Percentiles rank a stretch among this genome's conserved stretches.
Conservation (phyloP, 129 eudicot genomes). For the Chrysanthemum seticuspe region DNA sequence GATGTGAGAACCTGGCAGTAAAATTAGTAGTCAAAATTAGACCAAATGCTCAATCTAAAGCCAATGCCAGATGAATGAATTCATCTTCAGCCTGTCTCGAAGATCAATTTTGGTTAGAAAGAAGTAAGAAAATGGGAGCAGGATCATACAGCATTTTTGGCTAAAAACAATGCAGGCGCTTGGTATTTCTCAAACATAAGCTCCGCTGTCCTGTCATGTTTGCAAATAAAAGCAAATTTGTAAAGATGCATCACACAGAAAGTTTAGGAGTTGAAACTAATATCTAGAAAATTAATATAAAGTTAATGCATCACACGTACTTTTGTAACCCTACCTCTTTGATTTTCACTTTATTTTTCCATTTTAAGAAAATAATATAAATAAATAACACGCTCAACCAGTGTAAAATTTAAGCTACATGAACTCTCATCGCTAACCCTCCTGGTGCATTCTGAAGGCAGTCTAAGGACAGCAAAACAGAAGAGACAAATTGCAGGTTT, state of each 20-base stretch:
- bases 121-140: constrained; percentile 13
- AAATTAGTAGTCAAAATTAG: constrained; percentile 11
- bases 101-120: constrained; percentile 12
- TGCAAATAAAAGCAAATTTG: constrained; percentile 8
- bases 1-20: constrained; percentile 84
- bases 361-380: too few relatives aligned
- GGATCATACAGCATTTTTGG: constrained; percentile 89
- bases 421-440: too few relatives aligned
- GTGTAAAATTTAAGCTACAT: too few relatives aligned
- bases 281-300: too few relatives aligned
- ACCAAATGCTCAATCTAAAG: constrained; percentile 16
- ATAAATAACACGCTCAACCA: too few relatives aligned
- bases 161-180: constrained; percentile 96
- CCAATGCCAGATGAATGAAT: not conserved
- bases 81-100: constrained; percentile 1
- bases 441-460: too few relatives aligned
- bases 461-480: too few relatives aligned
- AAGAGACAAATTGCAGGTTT: too few relatives aligned
- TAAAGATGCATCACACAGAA: constrained; percentile 2
- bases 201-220: constrained; percentile 80
- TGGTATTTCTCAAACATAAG: constrained; percentile 98
- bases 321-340: too few relatives aligned
- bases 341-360: too few relatives aligned
- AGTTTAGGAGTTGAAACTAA: not conserved
- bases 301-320: too few relatives aligned